Evolutionary conservation across 768 basidiomycete species (phyloP).

Genomic region (Tylopilus sp.): DNA sequence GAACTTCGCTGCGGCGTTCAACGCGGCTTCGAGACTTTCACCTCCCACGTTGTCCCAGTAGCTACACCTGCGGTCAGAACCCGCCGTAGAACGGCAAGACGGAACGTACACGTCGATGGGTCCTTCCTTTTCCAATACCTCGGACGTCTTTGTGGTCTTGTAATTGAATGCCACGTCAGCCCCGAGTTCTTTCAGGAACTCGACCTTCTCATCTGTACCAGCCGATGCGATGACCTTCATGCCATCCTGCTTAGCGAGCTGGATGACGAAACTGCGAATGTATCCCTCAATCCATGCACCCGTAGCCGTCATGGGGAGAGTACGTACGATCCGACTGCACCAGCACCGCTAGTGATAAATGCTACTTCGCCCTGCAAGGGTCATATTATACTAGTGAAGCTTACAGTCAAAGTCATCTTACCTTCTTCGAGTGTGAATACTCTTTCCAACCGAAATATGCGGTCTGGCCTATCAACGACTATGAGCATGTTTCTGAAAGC

Average conservation of each 20-base stretch:
- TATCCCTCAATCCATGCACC: not conserved
- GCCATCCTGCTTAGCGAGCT: constrained; percentile 49
- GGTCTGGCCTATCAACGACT: constrained; percentile 17
- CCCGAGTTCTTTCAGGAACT: constrained; percentile 56
- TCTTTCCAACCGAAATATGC: constrained; percentile 17
- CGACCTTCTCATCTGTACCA: constrained; percentile 72
- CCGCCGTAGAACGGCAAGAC: not conserved
- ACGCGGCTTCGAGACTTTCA: constrained; percentile 52
- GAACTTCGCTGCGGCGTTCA: constrained; percentile 40
- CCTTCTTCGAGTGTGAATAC: constrained; percentile 18
- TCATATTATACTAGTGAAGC: not conserved
- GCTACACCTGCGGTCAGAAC: not conserved
- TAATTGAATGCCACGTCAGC: constrained; percentile 55
- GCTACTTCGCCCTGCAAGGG: constrained; percentile 44
- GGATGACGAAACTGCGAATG: constrained; percentile 41
- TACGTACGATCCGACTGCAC: constrained; percentile 58
- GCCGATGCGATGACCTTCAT: constrained; percentile 68
- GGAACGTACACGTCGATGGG: constrained; percentile 45
- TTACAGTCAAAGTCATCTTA: constrained; percentile 11
- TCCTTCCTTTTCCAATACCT: not conserved
- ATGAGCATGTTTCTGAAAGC: not conserved
- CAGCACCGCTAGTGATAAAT: constrained; percentile 44
- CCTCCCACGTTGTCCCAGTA: constrained; percentile 51
- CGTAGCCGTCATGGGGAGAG: not conserved
- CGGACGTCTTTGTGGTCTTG: not conserved